phyloP scores from a whole-genome alignment of 768 basidiomycete genomes.

The Russula sp. region DNA sequence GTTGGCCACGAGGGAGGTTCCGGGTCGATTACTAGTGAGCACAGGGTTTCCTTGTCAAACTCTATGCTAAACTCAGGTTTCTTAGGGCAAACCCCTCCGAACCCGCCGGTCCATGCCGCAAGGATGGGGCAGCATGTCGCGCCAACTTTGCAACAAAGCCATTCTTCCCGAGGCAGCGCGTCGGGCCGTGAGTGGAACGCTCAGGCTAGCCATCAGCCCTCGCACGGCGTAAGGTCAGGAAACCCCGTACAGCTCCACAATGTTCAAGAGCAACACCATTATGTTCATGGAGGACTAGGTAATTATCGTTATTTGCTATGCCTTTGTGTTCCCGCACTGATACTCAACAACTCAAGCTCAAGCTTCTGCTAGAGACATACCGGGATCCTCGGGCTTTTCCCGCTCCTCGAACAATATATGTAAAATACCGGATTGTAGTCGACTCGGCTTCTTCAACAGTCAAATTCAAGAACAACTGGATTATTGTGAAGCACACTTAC shows the following conservation, averaged over 20 bases:
- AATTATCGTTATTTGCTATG: no score
- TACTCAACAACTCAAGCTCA: not conserved
- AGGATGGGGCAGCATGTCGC: not conserved
- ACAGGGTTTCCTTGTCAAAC: no score
- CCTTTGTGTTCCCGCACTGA: no score
- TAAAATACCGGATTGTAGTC: not conserved
- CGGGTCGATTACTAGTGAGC: no score
- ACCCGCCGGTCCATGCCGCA: not conserved
- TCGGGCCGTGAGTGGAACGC: not conserved
- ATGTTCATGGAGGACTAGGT: no score
- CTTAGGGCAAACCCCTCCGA: no score
- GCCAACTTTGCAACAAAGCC: not conserved
- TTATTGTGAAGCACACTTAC: slow-evolving; percentile 6
- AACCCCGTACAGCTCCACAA: no score
- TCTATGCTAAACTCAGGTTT: no score
- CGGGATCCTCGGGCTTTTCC: not conserved
- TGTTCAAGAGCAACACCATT: no score
- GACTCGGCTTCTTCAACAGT: not conserved
- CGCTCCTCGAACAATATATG: not conserved
- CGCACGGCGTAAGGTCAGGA: no score
- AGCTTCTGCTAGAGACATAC: not conserved
- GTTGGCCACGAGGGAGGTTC: not conserved
- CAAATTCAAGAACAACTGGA: slow-evolving; percentile 7
- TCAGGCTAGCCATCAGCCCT: not conserved
- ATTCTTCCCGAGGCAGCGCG: not conserved